phyloP scores from a whole-genome alignment of 169 alveolate genomes.

The Cryptosporidium sp. region DNA sequence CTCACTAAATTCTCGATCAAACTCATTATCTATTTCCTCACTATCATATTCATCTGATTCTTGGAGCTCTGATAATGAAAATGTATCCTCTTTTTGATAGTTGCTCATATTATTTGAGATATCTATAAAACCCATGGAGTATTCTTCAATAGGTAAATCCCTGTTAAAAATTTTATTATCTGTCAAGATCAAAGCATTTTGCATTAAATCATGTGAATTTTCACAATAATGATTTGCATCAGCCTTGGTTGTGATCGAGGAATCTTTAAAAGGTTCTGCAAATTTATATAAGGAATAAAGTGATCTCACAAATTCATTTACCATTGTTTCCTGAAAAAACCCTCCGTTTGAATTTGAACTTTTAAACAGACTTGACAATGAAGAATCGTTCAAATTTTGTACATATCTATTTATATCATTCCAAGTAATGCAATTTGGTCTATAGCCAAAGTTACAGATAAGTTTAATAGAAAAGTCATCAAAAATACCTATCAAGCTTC shows the following conservation, averaged over 20 bases:
- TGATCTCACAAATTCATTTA: constrained; percentile 21
- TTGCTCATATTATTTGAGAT: background rate
- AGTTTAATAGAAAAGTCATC: constrained; percentile 65
- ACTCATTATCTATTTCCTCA: constrained; percentile 66
- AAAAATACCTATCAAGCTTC: constrained; percentile 29
- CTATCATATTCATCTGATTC: constrained; percentile 33
- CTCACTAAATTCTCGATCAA: constrained; percentile 39
- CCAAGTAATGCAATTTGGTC: constrained; percentile 70
- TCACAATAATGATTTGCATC: background rate
- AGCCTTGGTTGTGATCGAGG: background rate
- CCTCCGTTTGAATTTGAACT: constrained; percentile 18
- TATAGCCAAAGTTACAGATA: constrained; percentile 55
- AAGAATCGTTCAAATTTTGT: constrained; percentile 21
- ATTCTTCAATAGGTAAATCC: constrained; percentile 17
- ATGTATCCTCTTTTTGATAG: constrained; percentile 28
- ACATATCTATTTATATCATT: constrained; percentile 25
- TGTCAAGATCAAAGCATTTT: background rate
- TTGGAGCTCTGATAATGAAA: constrained; percentile 48
- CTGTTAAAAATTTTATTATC: background rate
- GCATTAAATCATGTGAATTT: background rate
- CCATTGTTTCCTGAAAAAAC: constrained; percentile 26
- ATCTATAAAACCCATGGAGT: background rate
- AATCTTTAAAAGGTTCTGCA: background rate
- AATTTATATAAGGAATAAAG: background rate
- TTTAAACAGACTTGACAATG: constrained; percentile 27